Base-by-base conservation (phyloP, 129 eudicot species). In the Tagetes patula region DNA sequence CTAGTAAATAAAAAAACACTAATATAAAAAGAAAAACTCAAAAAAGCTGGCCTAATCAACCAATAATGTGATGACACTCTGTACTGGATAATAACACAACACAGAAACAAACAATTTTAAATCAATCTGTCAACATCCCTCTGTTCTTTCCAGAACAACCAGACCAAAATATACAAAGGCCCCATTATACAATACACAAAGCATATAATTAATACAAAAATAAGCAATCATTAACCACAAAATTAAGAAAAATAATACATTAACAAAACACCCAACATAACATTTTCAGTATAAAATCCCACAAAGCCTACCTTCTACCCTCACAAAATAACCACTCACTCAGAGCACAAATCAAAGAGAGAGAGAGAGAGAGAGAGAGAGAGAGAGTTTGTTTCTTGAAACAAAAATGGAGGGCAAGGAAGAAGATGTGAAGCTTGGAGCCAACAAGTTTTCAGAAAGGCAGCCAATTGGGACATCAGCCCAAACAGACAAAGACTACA, bases 381-480 rank as follows among this genome's bases (percentile, higher is more conserved):
- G 27, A 60, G 39, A 49, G 45, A 56, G 79, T 8, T 20, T 72
- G 69, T 39, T 48, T 47, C 3, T 55, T 70, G 56, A 10, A 55
- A 58, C 48, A 40, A 56, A 48, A 78, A 88, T 91, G 97, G 97
- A 90, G 84, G 97, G 85, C 52, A 91, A 84, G 77, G 96, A 91
- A 66, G 97, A 91, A 67, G 97, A 91, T 91, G 97, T 91, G 65
- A 88, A 71, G 45, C 87, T 91, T 45, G 97, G 97, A 53, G 97
- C 97, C 1, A 91, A 88, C 97, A 88, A 88, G 88, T 91, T 36
- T 81, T 71, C 84, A 27, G 97, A 91, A 47, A 84, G 76, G 49
- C 96, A 91, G 30, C 97, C 97, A 12, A 47, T 88, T 33, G 97
- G 97, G 2, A 91, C 96, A 67, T 79, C 97, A 3, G 97, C 97